These are phyloP conservation scores for Ensete glaucum DNA, from an alignment of 176 grass and related monocot species.

Conservation along the genomic window DNA sequence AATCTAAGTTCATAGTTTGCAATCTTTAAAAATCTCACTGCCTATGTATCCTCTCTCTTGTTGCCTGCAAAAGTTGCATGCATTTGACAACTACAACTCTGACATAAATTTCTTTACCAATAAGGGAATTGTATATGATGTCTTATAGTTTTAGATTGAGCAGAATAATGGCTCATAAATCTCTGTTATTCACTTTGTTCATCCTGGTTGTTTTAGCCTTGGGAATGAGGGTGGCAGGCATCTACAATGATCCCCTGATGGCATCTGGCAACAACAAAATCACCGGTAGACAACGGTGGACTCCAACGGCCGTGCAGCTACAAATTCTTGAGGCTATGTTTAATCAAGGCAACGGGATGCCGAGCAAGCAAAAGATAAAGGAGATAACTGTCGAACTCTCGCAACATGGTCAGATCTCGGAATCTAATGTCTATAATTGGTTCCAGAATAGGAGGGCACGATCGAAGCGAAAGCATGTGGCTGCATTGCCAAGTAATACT, in stretches of 20 bases:
- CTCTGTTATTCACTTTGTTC: neutral
- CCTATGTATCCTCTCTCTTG: too few species aligned
- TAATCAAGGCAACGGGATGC: slow-evolving; percentile 8
- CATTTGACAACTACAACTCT: too few species aligned
- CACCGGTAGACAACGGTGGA: slow-evolving; percentile 5
- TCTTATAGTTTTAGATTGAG: too few species aligned
- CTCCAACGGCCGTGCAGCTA: slow-evolving; percentile 1
- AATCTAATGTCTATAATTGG: slow-evolving; percentile 13
- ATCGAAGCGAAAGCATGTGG: slow-evolving; percentile 5
- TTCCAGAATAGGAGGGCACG: slow-evolving; percentile 17
- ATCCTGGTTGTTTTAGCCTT: neutral
- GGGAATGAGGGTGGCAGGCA: neutral
- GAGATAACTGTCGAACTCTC: slow-evolving; percentile 6
- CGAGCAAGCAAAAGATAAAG: slow-evolving; percentile 14
- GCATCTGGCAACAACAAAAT: slow-evolving; percentile 2
- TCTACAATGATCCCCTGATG: neutral
- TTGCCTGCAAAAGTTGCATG: too few species aligned
- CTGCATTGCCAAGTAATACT: neutral
- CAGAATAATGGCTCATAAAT: too few species aligned
- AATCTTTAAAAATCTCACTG: too few species aligned
- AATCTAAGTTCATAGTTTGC: neutral
- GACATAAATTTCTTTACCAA: too few species aligned
- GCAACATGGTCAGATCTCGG: slow-evolving; percentile 9
- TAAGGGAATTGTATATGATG: too few species aligned
- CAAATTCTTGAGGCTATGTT: slow-evolving; percentile 16